Conservation (phyloP, 208 protist genomes). For the Leptomonas pyrrhocoris region DNA sequence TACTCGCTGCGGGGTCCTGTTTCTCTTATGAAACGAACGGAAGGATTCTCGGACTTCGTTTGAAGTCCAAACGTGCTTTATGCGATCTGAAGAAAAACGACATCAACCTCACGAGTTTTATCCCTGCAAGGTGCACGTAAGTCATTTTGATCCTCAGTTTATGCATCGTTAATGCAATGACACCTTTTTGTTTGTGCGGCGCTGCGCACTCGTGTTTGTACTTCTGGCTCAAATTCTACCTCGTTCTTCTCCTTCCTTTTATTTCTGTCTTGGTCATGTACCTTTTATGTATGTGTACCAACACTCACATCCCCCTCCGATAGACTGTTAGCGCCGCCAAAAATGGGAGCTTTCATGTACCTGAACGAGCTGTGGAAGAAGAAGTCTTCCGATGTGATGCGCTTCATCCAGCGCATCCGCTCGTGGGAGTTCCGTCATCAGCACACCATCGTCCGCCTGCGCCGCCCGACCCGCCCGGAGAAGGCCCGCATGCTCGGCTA, state of each 20-base stretch:
- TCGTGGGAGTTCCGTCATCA: slow-evolving; percentile 99
- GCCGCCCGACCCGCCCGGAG: slow-evolving; percentile 98
- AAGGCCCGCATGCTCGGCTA: slow-evolving; percentile 99
- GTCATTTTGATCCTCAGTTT: no score
- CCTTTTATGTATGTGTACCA: not conserved
- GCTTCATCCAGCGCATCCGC: slow-evolving; percentile 98
- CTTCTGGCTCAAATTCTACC: not conserved
- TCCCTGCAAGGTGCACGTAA: no score
- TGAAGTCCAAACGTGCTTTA: no score
- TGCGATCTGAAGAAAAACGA: no score
- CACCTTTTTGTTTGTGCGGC: no score
- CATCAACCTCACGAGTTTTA: no score
- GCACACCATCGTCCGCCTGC: slow-evolving; percentile 91
- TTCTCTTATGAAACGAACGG: no score
- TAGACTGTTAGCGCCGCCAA: slow-evolving; percentile 88
- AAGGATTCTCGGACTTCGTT: no score
- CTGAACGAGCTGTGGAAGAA: slow-evolving; percentile 99
- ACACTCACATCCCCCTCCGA: not conserved
- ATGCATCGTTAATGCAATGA: no score
- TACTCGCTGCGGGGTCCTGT: no score
- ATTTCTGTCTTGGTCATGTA: not conserved
- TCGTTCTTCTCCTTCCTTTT: not conserved
- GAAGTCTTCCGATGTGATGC: slow-evolving; percentile 99
- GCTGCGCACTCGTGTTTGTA: not conserved
- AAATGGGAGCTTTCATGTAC: slow-evolving; percentile 99